Evolutionary conservation across 805 yeast species (phyloP).

Genomic region (Ogataea ganodermae): DNA sequence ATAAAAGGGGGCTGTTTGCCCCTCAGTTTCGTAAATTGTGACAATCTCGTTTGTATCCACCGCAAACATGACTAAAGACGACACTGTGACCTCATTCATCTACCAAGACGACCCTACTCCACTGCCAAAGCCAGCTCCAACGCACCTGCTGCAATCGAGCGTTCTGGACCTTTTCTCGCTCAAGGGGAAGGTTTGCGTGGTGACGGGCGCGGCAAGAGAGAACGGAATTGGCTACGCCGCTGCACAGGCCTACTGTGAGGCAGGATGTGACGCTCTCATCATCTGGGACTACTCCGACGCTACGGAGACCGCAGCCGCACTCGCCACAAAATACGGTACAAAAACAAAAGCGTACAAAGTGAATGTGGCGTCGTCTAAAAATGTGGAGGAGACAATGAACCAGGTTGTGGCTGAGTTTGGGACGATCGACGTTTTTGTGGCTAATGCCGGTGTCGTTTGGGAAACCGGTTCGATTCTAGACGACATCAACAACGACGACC

Average conservation of each 20-base stretch:
- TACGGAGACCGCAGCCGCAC: slow-evolving; percentile 20
- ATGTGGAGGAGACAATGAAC: slow-evolving; percentile 35
- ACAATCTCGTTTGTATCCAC: neutral
- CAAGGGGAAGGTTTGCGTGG: slow-evolving; percentile 78
- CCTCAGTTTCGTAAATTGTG: no score
- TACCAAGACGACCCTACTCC: slow-evolving; percentile 28
- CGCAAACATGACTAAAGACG: slow-evolving; percentile 28
- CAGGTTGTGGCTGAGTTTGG: slow-evolving; percentile 41
- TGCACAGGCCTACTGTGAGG: slow-evolving; percentile 82
- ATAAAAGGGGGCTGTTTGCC: neutral
- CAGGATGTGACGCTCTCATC: slow-evolving; percentile 77
- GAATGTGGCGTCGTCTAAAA: slow-evolving; percentile 39
- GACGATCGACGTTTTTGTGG: slow-evolving; percentile 43
- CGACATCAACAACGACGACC: slow-evolving; percentile 37
- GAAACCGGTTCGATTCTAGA: slow-evolving; percentile 37
- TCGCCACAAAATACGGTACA: slow-evolving; percentile 31
- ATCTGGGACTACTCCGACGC: slow-evolving; percentile 38
- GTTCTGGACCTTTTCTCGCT: slow-evolving; percentile 64
- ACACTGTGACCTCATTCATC: slow-evolving; percentile 26
- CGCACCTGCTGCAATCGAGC: slow-evolving; percentile 19
- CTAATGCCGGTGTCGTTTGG: slow-evolving; percentile 45
- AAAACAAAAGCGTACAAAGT: slow-evolving; percentile 33
- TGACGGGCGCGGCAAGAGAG: slow-evolving; percentile 75
- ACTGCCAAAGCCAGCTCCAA: slow-evolving; percentile 32
- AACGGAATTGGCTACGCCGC: slow-evolving; percentile 77